Evolutionary conservation across 2,329 filamentous ascomycete genomes (phyloP), one percentile per base, ranked within the genome.

Genomic region (Blastomyces silverae): DNA sequence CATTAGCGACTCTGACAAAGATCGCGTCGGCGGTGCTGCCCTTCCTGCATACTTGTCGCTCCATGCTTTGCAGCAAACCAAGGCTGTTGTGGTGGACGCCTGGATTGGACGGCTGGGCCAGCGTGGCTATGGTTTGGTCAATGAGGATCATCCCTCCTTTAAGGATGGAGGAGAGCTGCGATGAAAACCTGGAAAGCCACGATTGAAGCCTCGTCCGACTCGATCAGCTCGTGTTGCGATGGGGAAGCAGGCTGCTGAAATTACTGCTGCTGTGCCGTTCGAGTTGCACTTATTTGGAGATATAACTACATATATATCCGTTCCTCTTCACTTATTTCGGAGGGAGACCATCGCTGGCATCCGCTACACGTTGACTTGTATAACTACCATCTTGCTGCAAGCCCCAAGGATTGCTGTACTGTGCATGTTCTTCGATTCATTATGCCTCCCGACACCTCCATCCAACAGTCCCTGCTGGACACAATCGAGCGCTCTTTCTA

Each of bases 401-500:
- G 10, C 13, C 3, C 22, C n/a, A 52, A 5, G 22, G 10, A 28
- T 10, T 13, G 48, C 17, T 34, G 22, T 50, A n/a, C n/a, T n/a
- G n/a, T n/a, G 22, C 22, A 13, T 25, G 11, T 25, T 11, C 22
- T 11, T 42, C 22, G 17, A 42, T 17, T 37, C 44, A 61, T 20
- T 28, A 61, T 61, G 58, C 44, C 44, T 50, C 50, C 58, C 20
- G 58, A 61, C 17, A 31, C 25, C 58, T 34, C 58, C 44, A 50
- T 37, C 17, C 58, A 61, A 61, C 58, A 61, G 28, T 31, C 42
- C 44, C 42, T 61, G 17, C 42, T 50, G 10, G 44, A 61, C 20
- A 61, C 58, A 22, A 50, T 61, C 44, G 44, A 61, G 25, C 58
- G 58, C 25, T 50, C 58, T 28, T 61, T 50, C 17, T 50, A 61